Evolutionary conservation across 495 filamentous ascomycete species (phyloP), one percentile per base, ranked within the genome.

Genomic region (Penicillium alfredii): DNA sequence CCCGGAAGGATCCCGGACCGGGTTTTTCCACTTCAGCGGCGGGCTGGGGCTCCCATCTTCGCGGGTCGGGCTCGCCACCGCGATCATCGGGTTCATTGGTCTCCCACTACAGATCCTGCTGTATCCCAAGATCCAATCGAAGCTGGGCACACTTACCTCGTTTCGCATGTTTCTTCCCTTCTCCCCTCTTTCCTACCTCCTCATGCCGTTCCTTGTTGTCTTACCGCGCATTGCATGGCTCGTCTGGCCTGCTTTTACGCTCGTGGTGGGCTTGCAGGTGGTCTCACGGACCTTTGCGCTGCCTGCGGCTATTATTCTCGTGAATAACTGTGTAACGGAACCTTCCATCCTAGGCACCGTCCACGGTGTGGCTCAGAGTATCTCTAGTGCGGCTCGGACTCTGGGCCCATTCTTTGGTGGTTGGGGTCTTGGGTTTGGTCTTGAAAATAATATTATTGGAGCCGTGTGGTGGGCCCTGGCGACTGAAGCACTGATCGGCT

Each of bases 271-370:
- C 18, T 51, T 84, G 2, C 84, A 88, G 52, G 82, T 87, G 15
- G 57, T 78, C 11, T 85, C 80, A 1, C 69, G 81, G 26, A 86
- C 82, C 3, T 86, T 88, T 47, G 78, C 77, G 2, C 63, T 84
- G 1, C 83, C 84, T 0, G 74, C 73, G 4, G 75, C 74, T 1
- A 72, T 82, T 0, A 85, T 87, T 9, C 57, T 89, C 1, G 64
- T 88, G 0, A 86, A 80, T 10, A 85, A 87, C 42, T 68, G 69
- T 9, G 74, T 78, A n/a, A 77, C 82, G 2, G 64, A 76, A 24
- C 71, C 74, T 4, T 63, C 49, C 4, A 70, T 83, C 2, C 54
- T 88, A 6, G 81, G 82, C 0, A 85, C 81, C 1, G 66, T 89
- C 0, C 80, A 87, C 42, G 84, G 84, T 0, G 66, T 81, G 0